Percentiles rank a stretch among this genome's conserved stretches.
Evolutionary conservation across 371 early-diverging fungal genomes (phyloP).

Genomic region (Syncephalastrum contaminatum): DNA sequence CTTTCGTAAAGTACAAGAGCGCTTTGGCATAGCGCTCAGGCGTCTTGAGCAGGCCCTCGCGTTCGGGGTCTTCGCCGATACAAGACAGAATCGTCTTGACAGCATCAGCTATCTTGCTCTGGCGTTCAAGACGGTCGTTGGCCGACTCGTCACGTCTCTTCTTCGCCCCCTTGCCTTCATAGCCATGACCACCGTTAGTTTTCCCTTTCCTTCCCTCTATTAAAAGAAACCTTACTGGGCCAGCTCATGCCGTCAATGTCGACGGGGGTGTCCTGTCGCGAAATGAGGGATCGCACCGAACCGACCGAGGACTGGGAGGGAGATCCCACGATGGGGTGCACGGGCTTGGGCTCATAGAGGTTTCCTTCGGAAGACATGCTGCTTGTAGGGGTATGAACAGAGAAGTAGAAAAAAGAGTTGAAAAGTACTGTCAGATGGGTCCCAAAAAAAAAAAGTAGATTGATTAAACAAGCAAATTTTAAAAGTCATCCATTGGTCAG

Average conservation of each 20-base stretch:
- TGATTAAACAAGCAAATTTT: no score
- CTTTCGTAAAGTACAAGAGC: conserved; percentile 94
- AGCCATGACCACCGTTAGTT: not conserved
- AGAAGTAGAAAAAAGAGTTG: no score
- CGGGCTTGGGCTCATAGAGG: conserved; percentile 2
- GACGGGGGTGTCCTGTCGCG: conserved; percentile 34
- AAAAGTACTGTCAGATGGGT: conserved; percentile 1
- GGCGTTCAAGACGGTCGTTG: conserved; percentile 65
- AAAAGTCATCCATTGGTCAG: no score
- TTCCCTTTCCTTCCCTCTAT: not conserved
- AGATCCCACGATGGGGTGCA: not conserved
- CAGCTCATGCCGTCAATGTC: conserved; percentile 49
- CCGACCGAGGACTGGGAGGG: conserved; percentile 15
- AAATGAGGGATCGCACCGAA: conserved; percentile 6
- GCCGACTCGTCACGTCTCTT: conserved; percentile 76
- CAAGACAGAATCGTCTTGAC: conserved; percentile 88
- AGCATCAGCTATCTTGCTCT: conserved; percentile 79
- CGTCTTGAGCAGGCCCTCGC: conserved; percentile 95
- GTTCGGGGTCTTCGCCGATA: conserved; percentile 93
- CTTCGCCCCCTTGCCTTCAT: conserved; percentile 65
- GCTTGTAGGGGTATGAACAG: not conserved
- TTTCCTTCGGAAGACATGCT: conserved; percentile 1
- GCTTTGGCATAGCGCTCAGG: conserved; percentile 98
- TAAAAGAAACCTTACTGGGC: conserved; percentile 39
- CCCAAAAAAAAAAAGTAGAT: no score